Percentiles rank a stretch among this genome's conserved stretches.
These are phyloP conservation scores for Ceratobasidium sp. DNA, from an alignment of 1,284 basidiomycete species.

Conservation along the genomic window DNA sequence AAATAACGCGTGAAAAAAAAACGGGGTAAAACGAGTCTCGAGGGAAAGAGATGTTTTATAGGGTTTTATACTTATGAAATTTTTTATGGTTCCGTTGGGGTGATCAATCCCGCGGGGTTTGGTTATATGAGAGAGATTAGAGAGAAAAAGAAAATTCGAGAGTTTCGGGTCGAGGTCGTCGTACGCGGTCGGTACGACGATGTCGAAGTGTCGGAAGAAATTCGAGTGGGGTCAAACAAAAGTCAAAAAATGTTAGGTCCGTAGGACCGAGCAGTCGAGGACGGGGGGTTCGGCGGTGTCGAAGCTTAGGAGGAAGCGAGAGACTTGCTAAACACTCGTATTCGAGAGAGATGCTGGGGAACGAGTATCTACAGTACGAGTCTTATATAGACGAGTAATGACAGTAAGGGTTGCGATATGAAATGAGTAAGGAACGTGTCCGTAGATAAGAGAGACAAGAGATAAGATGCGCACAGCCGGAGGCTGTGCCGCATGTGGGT, in stretches of 20 bases:
- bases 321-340: constrained; percentile 7
- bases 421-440: too few species aligned
- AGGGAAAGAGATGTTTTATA: background rate
- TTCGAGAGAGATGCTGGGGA: background rate
- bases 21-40: too few species aligned
- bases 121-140: background rate
- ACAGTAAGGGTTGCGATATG: too few species aligned
- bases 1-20: background rate
- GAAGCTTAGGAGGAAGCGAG: background rate
- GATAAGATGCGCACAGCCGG: too few species aligned
- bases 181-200: background rate
- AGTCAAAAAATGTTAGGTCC: constrained; percentile 14
- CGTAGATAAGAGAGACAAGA: too few species aligned
- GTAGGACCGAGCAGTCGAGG: constrained; percentile 12
- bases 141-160: background rate
- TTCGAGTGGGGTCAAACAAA: background rate
- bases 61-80: too few species aligned
- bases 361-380: too few species aligned
- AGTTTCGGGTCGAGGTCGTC: background rate
- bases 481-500: too few species aligned
- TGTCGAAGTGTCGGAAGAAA: background rate
- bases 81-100: constrained; percentile 20
- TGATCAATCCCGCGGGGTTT: constrained; percentile 23
- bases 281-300: background rate
- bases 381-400: too few species aligned